Conservation (phyloP, 352 stramenopile species). For the Phytopythium mirpurense region DNA sequence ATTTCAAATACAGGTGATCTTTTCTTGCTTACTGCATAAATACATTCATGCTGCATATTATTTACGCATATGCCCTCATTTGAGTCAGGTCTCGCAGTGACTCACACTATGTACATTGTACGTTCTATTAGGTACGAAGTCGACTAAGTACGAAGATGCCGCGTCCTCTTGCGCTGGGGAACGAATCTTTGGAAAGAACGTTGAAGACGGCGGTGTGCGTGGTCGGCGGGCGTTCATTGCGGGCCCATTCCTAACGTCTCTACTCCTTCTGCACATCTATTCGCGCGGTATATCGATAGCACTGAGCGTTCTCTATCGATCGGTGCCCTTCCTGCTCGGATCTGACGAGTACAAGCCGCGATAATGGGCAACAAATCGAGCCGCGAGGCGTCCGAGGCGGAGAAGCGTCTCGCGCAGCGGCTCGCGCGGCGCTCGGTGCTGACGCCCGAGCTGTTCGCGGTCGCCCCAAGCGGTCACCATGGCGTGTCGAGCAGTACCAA, state of each 20-base stretch:
- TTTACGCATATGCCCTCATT: too few relatives aligned
- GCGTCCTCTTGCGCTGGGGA: too few relatives aligned
- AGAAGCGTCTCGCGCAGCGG: slow-evolving; percentile 35
- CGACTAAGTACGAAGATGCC: slow-evolving; percentile 8
- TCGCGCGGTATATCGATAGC: background rate
- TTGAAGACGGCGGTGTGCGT: background rate
- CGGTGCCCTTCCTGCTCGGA: background rate
- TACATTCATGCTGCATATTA: too few relatives aligned
- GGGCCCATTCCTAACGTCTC: background rate
- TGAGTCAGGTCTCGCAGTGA: too few relatives aligned
- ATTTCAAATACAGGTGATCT: too few relatives aligned
- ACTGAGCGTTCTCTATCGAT: background rate
- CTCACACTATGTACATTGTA: too few relatives aligned
- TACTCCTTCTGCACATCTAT: too few relatives aligned
- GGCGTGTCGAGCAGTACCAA: slow-evolving; percentile 62
- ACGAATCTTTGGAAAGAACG: slow-evolving; percentile 6
- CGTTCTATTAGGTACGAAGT: slow-evolving; percentile 4
- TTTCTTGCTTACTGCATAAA: too few relatives aligned
- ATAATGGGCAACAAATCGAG: slow-evolving; percentile 69
- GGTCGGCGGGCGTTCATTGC: background rate
- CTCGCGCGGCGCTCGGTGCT: slow-evolving; percentile 37
- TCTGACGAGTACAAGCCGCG: background rate
- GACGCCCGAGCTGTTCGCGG: slow-evolving; percentile 32
- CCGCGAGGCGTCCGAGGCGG: slow-evolving; percentile 22
- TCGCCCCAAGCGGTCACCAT: slow-evolving; percentile 54